Conservation (phyloP, 2,329 filamentous ascomycete genomes). For the Paracoccidioides lutzii region DNA sequence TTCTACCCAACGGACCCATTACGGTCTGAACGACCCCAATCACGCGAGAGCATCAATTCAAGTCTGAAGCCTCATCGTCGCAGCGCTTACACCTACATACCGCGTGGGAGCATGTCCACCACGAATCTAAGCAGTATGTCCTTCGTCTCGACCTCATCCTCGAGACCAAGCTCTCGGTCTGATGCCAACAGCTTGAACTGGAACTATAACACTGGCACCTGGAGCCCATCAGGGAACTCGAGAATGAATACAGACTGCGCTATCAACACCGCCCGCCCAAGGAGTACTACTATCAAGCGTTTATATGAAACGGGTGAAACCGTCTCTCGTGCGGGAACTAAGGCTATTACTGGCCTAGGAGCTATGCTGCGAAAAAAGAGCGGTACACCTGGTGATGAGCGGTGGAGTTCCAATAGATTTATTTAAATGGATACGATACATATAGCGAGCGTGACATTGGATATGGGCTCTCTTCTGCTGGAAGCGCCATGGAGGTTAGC, state of each 20-base stretch:
- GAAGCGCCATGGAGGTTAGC: no score
- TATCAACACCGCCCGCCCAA: constrained; percentile 5
- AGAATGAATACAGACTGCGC: neutral
- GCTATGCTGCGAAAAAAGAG: constrained; percentile 9
- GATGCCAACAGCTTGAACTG: neutral
- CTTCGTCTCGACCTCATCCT: neutral
- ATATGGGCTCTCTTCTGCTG: no score
- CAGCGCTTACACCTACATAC: neutral
- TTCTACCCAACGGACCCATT: neutral
- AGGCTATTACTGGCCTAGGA: constrained; percentile 10
- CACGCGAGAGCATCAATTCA: constrained; percentile 3
- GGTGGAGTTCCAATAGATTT: neutral
- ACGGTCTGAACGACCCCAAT: constrained; percentile 1
- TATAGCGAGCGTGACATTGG: no score
- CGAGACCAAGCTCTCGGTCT: neutral
- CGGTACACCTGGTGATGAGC: neutral
- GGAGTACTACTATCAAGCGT: constrained; percentile 9
- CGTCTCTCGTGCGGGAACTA: constrained; percentile 8
- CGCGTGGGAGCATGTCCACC: constrained; percentile 4
- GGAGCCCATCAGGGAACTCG: neutral
- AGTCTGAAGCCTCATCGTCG: neutral
- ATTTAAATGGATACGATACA: neutral
- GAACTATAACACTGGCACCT: neutral
- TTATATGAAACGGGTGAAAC: constrained; percentile 9
- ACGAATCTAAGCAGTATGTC: constrained; percentile 3